Evolutionary conservation across 805 yeast species (phyloP).

Genomic region (Candida xiaguanensis): DNA sequence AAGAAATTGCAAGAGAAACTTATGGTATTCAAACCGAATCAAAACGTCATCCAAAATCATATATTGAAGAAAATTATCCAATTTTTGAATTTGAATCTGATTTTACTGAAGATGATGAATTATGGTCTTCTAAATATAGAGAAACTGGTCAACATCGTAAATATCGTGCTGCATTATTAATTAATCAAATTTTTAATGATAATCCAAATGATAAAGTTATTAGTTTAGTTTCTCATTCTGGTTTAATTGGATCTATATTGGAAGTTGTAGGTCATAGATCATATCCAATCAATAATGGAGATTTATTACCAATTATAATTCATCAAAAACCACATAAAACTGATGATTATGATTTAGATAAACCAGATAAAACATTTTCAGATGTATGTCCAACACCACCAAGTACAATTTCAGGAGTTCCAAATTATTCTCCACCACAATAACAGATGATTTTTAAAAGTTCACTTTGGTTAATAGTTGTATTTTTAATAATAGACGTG

Average conservation of each 20-base stretch:
- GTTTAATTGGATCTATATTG: constrained; percentile 23
- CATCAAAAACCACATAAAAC: constrained; percentile 18
- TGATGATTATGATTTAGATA: constrained; percentile 8
- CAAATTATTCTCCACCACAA: background rate
- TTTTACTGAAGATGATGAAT: constrained; percentile 21
- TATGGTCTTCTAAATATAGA: constrained; percentile 20
- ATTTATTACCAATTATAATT: constrained; percentile 26
- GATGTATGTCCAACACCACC: constrained; percentile 12
- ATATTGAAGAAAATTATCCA: constrained; percentile 17
- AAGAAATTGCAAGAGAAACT: constrained; percentile 28
- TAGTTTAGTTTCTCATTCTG: constrained; percentile 28
- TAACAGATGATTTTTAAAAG: background rate
- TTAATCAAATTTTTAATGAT: constrained; percentile 23
- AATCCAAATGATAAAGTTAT: constrained; percentile 18
- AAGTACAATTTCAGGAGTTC: constrained; percentile 4
- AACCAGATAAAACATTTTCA: constrained; percentile 13
- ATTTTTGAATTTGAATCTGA: constrained; percentile 21
- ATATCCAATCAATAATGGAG: constrained; percentile 20
- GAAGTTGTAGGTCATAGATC: constrained; percentile 22
- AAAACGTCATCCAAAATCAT: constrained; percentile 21
- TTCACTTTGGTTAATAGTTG: too few relatives aligned
- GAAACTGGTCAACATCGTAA: constrained; percentile 25
- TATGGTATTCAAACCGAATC: constrained; percentile 31
- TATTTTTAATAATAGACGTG: too few relatives aligned
- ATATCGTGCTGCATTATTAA: constrained; percentile 21